Base-by-base conservation (phyloP, 768 basidiomycete species). In the Grammothele lineata region DNA sequence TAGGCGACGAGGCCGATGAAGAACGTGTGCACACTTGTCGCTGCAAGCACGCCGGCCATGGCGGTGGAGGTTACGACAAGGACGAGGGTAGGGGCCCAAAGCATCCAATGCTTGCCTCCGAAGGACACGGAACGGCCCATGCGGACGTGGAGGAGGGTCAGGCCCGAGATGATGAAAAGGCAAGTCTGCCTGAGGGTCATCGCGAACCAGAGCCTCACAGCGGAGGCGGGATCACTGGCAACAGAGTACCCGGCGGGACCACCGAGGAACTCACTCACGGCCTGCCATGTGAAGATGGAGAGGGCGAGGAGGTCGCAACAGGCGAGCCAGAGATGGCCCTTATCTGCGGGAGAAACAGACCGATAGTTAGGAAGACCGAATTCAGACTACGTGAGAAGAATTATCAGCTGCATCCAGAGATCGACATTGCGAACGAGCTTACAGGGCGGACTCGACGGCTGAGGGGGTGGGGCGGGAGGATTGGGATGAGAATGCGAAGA, bases 401-500 rank as follows among this genome's bases (percentile, higher is more conserved):
- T n/a, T 14, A 30, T 30, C 27, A 30, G 27, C n/a, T 30, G 27
- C 27, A 7, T 30, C 8, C 27, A 14, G 14, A 14, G 27, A 30
- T 14, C 8, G 24, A 10, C 21, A 25, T 23, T 63, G 55, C 35
- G 35, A 36, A 30, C 42, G 36, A 26, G 72, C 81, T 50, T 58
- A 87, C 86, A 43, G 85, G 85, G 62, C 80, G 74, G 60, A 85
- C 83, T 58, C 82, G 81, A 70, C 78, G 77, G 65, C 83, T 86
- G 62, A 87, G 70, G 22, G 83, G 81, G 56, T 80, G 76, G 42
- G 85, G 84, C 22, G 85, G 86, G 47, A 89, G 63, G 62, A 87
- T 81, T 50, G 87, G 84, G 61, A 87, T 72, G 59, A 87, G 62
- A 62, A 86, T 83, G 62, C 83, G 82, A 60, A 87, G 78, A 66